Percentiles rank a stretch among this genome's conserved stretches.
These are phyloP conservation scores for Naganishia randhawae DNA, from an alignment of 768 basidiomycete genomes.

Conservation along the genomic window DNA sequence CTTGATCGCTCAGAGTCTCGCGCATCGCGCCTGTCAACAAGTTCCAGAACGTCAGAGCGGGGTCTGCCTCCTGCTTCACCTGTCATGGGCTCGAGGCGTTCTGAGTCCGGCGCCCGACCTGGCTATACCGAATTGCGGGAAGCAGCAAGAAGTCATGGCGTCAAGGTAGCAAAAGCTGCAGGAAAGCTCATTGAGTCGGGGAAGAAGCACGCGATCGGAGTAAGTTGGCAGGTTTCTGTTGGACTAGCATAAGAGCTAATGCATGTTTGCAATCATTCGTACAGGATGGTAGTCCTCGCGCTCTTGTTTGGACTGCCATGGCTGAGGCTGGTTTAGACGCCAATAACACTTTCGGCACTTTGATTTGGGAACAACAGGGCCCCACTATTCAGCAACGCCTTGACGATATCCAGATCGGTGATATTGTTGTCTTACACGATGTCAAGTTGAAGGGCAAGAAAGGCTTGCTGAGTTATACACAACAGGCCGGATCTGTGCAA, in stretches of 20 bases:
- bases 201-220: conserved; percentile 69
- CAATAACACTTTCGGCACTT: conserved; percentile 59
- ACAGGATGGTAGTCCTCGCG: conserved; percentile 71
- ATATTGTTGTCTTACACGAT: conserved; percentile 70
- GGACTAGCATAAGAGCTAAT: neutral
- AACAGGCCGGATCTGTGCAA: conserved; percentile 56
- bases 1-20: conserved; percentile 24
- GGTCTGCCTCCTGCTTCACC: conserved; percentile 22
- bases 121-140: conserved; percentile 64
- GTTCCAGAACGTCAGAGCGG: conserved; percentile 18
- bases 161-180: conserved; percentile 68
- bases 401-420: conserved; percentile 72
- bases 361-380: conserved; percentile 70
- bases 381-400: conserved; percentile 64
- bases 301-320: conserved; percentile 69
- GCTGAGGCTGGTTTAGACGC: conserved; percentile 57
- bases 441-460: conserved; percentile 77
- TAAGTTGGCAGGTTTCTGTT: conserved; percentile 30
- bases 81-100: conserved; percentile 4
- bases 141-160: conserved; percentile 70
- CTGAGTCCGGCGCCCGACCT: conserved; percentile 29
- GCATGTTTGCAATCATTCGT: neutral
- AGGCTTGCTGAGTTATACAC: conserved; percentile 67
- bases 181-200: conserved; percentile 67
- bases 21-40: conserved; percentile 24